Conservation (phyloP, 225 moss, liverwort and hornwort genomes). For the Anthoceros angustus region DNA sequence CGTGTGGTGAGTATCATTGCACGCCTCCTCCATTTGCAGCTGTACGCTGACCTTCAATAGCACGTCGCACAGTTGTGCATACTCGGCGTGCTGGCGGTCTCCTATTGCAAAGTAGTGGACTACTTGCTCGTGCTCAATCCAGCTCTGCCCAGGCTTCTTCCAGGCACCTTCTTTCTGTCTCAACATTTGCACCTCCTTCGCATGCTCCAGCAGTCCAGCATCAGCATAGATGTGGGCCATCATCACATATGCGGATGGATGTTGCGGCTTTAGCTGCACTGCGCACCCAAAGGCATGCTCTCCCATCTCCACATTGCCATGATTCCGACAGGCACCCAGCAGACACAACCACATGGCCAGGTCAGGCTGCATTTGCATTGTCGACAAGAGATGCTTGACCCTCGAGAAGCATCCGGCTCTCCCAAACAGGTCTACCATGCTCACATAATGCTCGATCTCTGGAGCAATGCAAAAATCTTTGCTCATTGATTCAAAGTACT, state of each 20-base stretch:
- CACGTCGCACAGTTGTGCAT: not conserved
- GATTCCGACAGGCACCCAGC: not conserved
- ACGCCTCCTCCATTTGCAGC: too few species aligned
- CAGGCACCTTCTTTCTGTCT: not conserved
- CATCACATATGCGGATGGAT: not conserved
- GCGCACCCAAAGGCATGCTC: not conserved
- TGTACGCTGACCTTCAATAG: too few species aligned
- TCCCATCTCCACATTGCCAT: not conserved
- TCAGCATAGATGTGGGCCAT: not conserved
- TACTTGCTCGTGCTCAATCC: not conserved
- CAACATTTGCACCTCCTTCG: not conserved
- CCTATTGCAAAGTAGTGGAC: not conserved
- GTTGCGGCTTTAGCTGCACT: not conserved
- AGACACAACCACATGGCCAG: not conserved
- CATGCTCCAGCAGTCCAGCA: not conserved
- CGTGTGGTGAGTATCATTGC: too few species aligned
- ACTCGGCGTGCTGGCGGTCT: not conserved
- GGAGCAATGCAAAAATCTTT: not conserved
- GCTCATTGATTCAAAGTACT: not conserved
- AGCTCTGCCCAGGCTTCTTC: not conserved
- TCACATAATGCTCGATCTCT: not conserved
- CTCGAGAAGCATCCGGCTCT: too few species aligned
- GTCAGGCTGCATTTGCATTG: not conserved
- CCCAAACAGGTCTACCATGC: not conserved
- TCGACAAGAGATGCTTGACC: not conserved